Evolutionary conservation across 345 rosid genomes (phyloP).

Genomic region (Populus ilicifolia): DNA sequence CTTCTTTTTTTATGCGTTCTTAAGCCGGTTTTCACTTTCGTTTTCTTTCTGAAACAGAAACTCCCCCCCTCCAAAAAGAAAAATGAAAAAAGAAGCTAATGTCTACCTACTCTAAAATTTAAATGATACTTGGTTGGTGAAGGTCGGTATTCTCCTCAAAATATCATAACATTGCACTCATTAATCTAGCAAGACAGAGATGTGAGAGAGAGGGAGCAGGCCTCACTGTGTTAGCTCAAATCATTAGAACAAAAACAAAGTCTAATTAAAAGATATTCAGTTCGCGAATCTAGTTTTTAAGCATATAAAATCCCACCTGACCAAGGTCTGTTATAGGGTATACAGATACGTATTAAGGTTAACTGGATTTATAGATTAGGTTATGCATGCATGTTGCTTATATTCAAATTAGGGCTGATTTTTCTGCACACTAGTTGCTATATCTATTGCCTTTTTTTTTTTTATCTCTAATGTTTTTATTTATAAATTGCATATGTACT

Average conservation of each 20-base stretch:
- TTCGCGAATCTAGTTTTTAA: neutral
- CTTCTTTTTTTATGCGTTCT: neutral
- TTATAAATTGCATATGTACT: neutral
- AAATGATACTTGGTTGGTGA: neutral
- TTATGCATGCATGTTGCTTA: neutral
- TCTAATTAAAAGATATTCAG: neutral
- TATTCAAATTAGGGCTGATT: neutral
- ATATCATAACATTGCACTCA: neutral
- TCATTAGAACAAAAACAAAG: neutral
- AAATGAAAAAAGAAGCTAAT: neutral
- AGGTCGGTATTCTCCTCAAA: neutral
- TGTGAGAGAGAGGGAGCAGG: neutral
- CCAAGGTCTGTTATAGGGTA: neutral
- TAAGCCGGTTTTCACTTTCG: neutral
- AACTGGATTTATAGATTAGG: neutral
- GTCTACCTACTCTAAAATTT: neutral
- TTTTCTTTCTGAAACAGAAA: neutral
- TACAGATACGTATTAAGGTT: neutral
- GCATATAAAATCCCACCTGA: neutral
- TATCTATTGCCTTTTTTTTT: neutral
- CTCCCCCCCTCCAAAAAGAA: neutral
- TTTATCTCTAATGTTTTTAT: neutral
- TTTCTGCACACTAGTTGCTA: neutral
- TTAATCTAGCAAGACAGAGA: neutral
- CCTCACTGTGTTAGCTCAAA: neutral